Percentiles rank a stretch among this genome's conserved stretches.
Evolutionary conservation across 495 filamentous ascomycete species (phyloP).

Genomic region (Gamarada debralockiae): DNA sequence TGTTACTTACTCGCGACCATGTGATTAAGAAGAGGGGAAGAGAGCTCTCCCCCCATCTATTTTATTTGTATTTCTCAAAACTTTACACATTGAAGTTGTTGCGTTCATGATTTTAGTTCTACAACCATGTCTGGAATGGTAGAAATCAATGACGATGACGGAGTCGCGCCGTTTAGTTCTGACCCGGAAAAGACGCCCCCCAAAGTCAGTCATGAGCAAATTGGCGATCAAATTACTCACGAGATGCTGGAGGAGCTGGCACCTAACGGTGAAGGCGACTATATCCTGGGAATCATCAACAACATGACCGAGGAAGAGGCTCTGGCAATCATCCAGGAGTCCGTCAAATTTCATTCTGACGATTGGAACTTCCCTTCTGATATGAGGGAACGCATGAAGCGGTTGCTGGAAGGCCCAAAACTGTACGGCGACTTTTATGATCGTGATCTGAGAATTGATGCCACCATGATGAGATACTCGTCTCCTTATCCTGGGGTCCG

Average conservation of each 20-base stretch:
- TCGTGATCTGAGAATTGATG: conserved; percentile 33
- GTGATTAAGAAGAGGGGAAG: too few species aligned
- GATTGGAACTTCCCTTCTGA: conserved; percentile 37
- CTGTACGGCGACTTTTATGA: conserved; percentile 34
- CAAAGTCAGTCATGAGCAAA: conserved; percentile 1
- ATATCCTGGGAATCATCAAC: conserved; percentile 35
- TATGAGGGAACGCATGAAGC: conserved; percentile 31
- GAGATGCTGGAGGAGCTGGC: conserved; percentile 32
- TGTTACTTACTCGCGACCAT: too few species aligned
- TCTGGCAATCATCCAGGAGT: conserved; percentile 28
- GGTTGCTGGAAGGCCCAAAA: conserved; percentile 27
- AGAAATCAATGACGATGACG: conserved; percentile 14
- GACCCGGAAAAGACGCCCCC: conserved; percentile 30
- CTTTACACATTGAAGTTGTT: neutral
- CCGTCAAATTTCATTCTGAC: conserved; percentile 29
- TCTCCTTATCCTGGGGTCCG: conserved; percentile 46
- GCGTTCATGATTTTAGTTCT: neutral
- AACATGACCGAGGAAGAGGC: conserved; percentile 35
- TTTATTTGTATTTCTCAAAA: too few species aligned
- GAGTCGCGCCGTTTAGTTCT: conserved; percentile 1
- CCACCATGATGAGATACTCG: conserved; percentile 33
- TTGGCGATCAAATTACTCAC: conserved; percentile 32
- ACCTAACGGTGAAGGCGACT: conserved; percentile 34
- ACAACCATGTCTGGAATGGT: conserved; percentile 13
- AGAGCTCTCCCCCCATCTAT: too few species aligned